A percentile compares a stretch with the other conserved stretches of the same genome.
phyloP scores from a whole-genome alignment of 1,284 basidiomycete genomes.

The Somion occarium region DNA sequence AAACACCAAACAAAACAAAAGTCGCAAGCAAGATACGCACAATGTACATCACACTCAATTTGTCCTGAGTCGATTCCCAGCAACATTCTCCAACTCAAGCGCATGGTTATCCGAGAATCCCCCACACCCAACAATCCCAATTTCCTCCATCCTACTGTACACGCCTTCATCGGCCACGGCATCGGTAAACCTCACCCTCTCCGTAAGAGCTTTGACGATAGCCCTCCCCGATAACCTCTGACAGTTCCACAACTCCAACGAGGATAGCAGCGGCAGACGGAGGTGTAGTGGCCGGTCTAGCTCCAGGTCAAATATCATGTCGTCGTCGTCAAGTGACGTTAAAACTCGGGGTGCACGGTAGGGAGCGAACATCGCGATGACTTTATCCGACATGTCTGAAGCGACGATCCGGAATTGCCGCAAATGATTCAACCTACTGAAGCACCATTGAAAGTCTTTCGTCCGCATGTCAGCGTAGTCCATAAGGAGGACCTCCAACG shows the following conservation, averaged over 20 bases:
- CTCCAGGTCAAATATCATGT: conserved; percentile 6
- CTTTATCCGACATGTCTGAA: conserved; percentile 73
- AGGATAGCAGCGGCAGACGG: conserved; percentile 48
- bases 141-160: conserved; percentile 32
- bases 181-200: conserved; percentile 49
- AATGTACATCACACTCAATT: too few species aligned
- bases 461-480: conserved; percentile 76
- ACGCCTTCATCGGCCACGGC: conserved; percentile 18
- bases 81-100: conserved; percentile 30
- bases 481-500: conserved; percentile 63
- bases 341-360: conserved; percentile 13
- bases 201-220: conserved; percentile 45
- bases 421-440: conserved; percentile 46
- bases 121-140: conserved; percentile 44
- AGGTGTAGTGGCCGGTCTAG: conserved; percentile 23
- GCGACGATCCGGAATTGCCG: conserved; percentile 67
- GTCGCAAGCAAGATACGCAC: too few species aligned
- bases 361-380: conserved; percentile 53
- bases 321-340: conserved; percentile 7
- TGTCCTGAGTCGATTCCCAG: conserved; percentile 29
- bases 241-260: conserved; percentile 53
- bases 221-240: conserved; percentile 56
- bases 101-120: conserved; percentile 39
- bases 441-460: conserved; percentile 68
- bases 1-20: too few species aligned